These are phyloP conservation scores for Lactifluus echinatus DNA, from an alignment of 768 basidiomycete genomes.

Conservation along the genomic window DNA sequence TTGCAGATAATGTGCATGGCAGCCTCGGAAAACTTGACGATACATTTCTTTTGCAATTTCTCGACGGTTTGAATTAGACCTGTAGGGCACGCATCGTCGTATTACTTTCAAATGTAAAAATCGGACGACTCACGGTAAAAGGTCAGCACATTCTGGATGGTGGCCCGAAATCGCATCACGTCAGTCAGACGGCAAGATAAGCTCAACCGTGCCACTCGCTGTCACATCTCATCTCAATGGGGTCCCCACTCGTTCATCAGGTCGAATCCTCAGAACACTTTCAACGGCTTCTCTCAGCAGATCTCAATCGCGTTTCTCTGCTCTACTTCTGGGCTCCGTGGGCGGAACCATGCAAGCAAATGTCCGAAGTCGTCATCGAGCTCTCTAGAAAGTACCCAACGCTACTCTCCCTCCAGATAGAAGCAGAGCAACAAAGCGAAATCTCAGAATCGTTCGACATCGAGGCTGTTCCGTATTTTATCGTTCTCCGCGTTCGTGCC, in stretches of 20 bases:
- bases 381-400: conserved; percentile 63
- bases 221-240: neutral
- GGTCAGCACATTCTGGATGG: conserved; percentile 15
- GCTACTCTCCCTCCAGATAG: conserved; percentile 71
- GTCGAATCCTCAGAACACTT: conserved; percentile 66
- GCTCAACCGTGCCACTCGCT: neutral
- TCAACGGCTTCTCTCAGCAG: conserved; percentile 59
- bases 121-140: conserved; percentile 15
- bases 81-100: conserved; percentile 24
- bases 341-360: conserved; percentile 86
- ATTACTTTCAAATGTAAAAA: neutral
- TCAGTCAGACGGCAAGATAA: neutral
- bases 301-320: conserved; percentile 74
- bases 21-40: conserved; percentile 67
- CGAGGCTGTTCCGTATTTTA: conserved; percentile 77
- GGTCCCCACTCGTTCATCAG: conserved; percentile 32
- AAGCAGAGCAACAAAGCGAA: conserved; percentile 72
- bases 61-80: conserved; percentile 77
- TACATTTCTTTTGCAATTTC: conserved; percentile 76
- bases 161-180: conserved; percentile 23
- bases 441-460: conserved; percentile 92
- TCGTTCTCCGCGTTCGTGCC: conserved; percentile 64
- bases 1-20: conserved; percentile 82
- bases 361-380: conserved; percentile 72
- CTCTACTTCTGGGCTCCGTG: conserved; percentile 93